These are phyloP conservation scores for Tuber magnatum DNA, from an alignment of 495 filamentous ascomycete genomes.

Conservation along the genomic window DNA sequence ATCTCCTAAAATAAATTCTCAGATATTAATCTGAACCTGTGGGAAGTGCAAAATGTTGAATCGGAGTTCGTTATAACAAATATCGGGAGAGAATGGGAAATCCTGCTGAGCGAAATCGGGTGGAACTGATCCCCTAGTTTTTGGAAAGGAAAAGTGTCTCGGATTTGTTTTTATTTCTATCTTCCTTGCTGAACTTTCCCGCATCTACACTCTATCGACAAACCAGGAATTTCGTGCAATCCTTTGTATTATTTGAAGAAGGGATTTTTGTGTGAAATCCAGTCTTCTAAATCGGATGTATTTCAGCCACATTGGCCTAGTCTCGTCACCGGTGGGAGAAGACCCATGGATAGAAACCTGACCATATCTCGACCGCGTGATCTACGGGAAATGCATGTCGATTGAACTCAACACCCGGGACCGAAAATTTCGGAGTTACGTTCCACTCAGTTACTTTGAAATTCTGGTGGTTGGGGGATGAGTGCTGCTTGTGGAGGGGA, in stretches of 20 bases:
- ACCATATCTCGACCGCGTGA: neutral
- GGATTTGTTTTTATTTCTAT: neutral
- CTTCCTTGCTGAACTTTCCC: neutral
- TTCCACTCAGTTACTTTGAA: neutral
- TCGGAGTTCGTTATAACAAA: neutral
- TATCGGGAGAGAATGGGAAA: neutral
- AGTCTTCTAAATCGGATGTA: neutral
- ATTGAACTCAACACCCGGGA: neutral
- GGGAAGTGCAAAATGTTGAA: neutral
- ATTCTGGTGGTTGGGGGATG: neutral
- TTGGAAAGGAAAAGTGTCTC: neutral
- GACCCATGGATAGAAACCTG: neutral
- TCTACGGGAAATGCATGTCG: neutral
- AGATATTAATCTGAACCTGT: neutral
- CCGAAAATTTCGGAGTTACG: conserved; percentile 4
- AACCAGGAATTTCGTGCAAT: neutral
- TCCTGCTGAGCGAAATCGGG: neutral
- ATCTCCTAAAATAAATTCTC: neutral
- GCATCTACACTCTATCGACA: neutral
- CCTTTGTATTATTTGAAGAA: neutral
- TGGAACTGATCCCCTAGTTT: neutral
- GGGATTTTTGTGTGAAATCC: neutral
- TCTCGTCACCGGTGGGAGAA: neutral
- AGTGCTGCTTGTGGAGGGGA: neutral
- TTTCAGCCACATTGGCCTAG: neutral